Percentiles rank a stretch among this genome's conserved stretches.
phyloP scores from a whole-genome alignment of 2,329 filamentous ascomycete genomes.

The Simplicillium aogashimaense region DNA sequence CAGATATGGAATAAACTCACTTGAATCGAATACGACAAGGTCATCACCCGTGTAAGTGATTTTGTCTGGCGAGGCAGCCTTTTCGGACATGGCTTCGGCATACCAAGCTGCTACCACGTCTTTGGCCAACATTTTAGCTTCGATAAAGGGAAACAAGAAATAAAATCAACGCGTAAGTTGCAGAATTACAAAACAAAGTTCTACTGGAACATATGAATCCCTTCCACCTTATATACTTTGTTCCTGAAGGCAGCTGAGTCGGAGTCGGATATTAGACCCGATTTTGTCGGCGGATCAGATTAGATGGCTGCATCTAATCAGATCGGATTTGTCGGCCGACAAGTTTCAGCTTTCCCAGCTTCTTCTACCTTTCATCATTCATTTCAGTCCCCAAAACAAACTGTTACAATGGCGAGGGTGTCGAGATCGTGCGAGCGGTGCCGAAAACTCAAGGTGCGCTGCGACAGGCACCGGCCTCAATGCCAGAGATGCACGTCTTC shows the following conservation, averaged over 20 bases:
- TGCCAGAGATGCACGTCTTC: constrained; percentile 3
- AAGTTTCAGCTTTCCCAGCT: too few species aligned
- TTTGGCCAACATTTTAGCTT: background rate
- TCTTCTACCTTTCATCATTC: too few species aligned
- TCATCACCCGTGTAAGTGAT: background rate
- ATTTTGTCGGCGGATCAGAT: constrained; percentile 3
- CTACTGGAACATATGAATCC: too few species aligned
- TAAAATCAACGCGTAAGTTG: too few species aligned
- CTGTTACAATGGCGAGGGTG: background rate
- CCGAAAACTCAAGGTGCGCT: constrained; percentile 6
- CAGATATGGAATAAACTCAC: too few species aligned
- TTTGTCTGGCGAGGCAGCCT: background rate
- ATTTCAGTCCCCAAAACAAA: background rate
- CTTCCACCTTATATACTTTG: background rate
- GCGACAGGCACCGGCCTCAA: constrained; percentile 1
- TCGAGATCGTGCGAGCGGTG: constrained; percentile 5
- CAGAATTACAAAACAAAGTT: too few species aligned
- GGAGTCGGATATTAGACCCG: constrained; percentile 2
- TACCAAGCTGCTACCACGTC: background rate
- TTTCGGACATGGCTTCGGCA: background rate
- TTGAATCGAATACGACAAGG: background rate
- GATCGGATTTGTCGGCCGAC: too few species aligned
- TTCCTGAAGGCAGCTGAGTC: background rate
- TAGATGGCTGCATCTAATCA: background rate
- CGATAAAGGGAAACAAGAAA: too few species aligned